Percentiles rank a stretch among this genome's conserved stretches.
Evolutionary conservation across 371 early-diverging fungal species (phyloP).

Genomic region (Haplosporangium sp.): DNA sequence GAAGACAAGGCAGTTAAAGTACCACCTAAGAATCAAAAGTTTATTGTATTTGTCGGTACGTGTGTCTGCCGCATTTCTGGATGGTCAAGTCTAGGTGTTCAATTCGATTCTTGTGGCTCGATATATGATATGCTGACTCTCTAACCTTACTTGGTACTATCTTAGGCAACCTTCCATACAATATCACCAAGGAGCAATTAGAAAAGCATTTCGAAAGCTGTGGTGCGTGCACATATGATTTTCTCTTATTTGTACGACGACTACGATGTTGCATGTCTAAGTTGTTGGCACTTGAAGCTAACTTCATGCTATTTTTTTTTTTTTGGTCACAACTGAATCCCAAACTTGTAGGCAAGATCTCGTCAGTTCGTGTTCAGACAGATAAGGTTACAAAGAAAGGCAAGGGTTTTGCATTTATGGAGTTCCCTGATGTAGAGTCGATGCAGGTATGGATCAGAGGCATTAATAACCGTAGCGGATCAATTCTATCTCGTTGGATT

Average conservation of each 20-base stretch:
- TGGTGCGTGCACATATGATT: slow-evolving; percentile 30
- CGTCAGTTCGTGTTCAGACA: slow-evolving; percentile 76
- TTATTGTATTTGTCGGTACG: slow-evolving; percentile 80
- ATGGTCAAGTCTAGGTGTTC: background rate
- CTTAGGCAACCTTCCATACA: slow-evolving; percentile 76
- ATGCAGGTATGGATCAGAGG: slow-evolving; percentile 59
- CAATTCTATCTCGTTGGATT: background rate
- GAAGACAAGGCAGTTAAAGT: slow-evolving; percentile 24
- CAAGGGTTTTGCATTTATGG: slow-evolving; percentile 85
- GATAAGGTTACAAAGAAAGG: slow-evolving; percentile 80
- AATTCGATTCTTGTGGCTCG: background rate
- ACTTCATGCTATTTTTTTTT: background rate
- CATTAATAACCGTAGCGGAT: background rate
- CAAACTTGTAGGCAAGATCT: slow-evolving; percentile 56
- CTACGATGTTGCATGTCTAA: no score
- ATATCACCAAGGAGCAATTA: slow-evolving; percentile 74
- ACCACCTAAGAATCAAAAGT: slow-evolving; percentile 59
- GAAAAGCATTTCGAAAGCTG: slow-evolving; percentile 72
- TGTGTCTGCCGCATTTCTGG: background rate
- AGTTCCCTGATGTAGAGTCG: slow-evolving; percentile 69
- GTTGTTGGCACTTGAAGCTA: background rate
- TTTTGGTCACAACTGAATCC: background rate
- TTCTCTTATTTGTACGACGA: background rate
- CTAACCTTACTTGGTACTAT: background rate
- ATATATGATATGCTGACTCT: background rate